Evolutionary conservation across 352 stramenopile species (phyloP).

Genomic region (Pythium guiyangense): DNA sequence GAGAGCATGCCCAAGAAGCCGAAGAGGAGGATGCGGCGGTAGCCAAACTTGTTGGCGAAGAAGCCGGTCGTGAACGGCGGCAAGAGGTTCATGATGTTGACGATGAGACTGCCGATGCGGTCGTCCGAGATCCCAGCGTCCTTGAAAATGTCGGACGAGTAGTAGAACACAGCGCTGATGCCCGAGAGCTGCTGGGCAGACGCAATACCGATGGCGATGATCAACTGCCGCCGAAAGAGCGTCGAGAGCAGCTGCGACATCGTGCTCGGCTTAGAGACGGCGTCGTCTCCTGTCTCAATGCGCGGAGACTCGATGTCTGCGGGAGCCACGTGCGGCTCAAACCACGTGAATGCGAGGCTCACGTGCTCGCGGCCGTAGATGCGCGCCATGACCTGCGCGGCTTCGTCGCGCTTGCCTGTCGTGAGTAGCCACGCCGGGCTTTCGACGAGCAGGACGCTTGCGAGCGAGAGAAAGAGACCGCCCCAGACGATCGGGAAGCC

Average conservation of each 20-base stretch:
- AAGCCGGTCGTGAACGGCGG: slow-evolving; percentile 26
- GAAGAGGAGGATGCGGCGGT: slow-evolving; percentile 45
- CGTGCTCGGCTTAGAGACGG: background rate
- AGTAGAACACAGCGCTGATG: slow-evolving; percentile 56
- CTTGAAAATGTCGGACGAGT: slow-evolving; percentile 40
- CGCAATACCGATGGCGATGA: slow-evolving; percentile 35
- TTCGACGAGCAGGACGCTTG: slow-evolving; percentile 29
- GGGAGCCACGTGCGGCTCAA: slow-evolving; percentile 12
- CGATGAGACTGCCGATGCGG: slow-evolving; percentile 33
- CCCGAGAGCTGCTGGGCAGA: slow-evolving; percentile 49
- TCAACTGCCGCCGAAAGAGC: slow-evolving; percentile 32
- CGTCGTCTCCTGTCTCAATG: background rate
- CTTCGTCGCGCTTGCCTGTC: slow-evolving; percentile 26
- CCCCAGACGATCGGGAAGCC: slow-evolving; percentile 29
- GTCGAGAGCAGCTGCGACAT: slow-evolving; percentile 27
- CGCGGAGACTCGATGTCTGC: background rate
- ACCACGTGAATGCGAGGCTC: slow-evolving; percentile 20
- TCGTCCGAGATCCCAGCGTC: slow-evolving; percentile 31
- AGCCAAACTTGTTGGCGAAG: slow-evolving; percentile 38
- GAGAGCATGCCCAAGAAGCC: slow-evolving; percentile 40
- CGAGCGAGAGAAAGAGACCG: slow-evolving; percentile 18
- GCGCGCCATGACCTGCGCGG: slow-evolving; percentile 19
- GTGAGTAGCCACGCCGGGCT: slow-evolving; percentile 33
- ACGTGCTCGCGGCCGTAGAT: slow-evolving; percentile 30
- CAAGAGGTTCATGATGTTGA: slow-evolving; percentile 43